Base-by-base conservation (phyloP, 2,329 filamentous ascomycete genomes). In the Verruconis gallopava region DNA sequence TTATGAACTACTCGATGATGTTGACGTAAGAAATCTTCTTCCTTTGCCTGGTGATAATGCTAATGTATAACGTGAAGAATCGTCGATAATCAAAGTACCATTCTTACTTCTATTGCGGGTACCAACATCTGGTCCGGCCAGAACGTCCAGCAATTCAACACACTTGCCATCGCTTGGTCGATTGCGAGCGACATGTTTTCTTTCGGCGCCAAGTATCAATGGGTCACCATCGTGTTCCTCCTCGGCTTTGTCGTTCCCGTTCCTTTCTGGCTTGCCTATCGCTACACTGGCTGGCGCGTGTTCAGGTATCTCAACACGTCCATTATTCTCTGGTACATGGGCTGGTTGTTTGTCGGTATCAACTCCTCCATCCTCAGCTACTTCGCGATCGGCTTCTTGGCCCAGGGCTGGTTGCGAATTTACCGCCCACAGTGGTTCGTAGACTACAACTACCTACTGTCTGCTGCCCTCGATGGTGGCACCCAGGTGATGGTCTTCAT, bases 1-100 rank as follows among this genome's bases (percentile, higher is more conserved):
- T 62, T 9, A 47, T 67, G 15, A 65, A 67, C 47, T 68, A 62
- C 39, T 53, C 61, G n/a, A 61, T 67, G 51, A 67, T 67, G 63
- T 57, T 57, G 44, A 60, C 13, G 33, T 38, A 21, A 14, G 40
- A 37, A 4, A 61, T 55, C 19, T 14, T 5, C 19, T 11, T 18
- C 36, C 19, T 2, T 12, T 5, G 3, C 19, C 36, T 15, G 21
- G 9, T n/a, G 13, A 22, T 12, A 11, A 14, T 4, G 2, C 21
- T 17, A 4, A 14, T 38, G 18, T 22, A 14, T 66, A 50, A 67
- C 67, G 61, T 57, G 56, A 44, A 60, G 54, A 30, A 66, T 68
- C 41, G 57, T 65, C 1, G 51, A 52, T 11, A 59, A 62, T 42
- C 62, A 67, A 41, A 51, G 58, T 3, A 55, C 63, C 3, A 58